A percentile compares a stretch with the other conserved stretches of the same genome.
These are phyloP conservation scores for Penicillium simplicissimum DNA, from an alignment of 495 filamentous ascomycete genomes.

Conservation along the genomic window DNA sequence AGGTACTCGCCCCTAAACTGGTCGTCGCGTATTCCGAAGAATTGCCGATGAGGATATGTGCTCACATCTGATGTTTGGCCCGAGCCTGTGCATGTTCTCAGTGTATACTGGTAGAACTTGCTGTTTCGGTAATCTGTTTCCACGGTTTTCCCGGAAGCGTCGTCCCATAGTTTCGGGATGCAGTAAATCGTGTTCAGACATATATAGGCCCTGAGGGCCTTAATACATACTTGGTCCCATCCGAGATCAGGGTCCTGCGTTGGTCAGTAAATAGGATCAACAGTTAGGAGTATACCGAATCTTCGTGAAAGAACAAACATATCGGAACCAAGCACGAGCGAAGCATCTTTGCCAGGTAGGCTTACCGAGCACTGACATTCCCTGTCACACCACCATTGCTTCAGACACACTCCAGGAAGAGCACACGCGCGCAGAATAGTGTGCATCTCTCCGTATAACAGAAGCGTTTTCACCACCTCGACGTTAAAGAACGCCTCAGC, in stretches of 20 bases:
- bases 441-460: slow-evolving; percentile 28
- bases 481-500: slow-evolving; percentile 22
- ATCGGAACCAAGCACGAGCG: not conserved
- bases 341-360: not conserved
- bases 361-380: slow-evolving; percentile 6
- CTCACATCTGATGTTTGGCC: not conserved
- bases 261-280: not conserved
- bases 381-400: slow-evolving; percentile 6
- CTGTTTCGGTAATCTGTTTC: slow-evolving; percentile 24
- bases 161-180: slow-evolving; percentile 24
- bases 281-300: not conserved
- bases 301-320: not conserved
- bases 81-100: not conserved
- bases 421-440: slow-evolving; percentile 20
- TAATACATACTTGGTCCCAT: slow-evolving; percentile 20
- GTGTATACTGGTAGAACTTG: slow-evolving; percentile 18
- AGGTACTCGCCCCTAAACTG: not conserved
- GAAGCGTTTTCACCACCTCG: slow-evolving; percentile 24
- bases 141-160: not conserved
- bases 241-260: slow-evolving; percentile 3
- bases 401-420: slow-evolving; percentile 12
- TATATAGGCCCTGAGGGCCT: slow-evolving; percentile 19
- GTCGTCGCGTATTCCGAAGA: slow-evolving; percentile 6
- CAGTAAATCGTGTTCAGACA: slow-evolving; percentile 20
- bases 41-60: slow-evolving; percentile 3